Evolutionary conservation across 108 stramenopile genomes (phyloP), one percentile per base, ranked within the genome.

Genomic region (Seminavis robusta): DNA sequence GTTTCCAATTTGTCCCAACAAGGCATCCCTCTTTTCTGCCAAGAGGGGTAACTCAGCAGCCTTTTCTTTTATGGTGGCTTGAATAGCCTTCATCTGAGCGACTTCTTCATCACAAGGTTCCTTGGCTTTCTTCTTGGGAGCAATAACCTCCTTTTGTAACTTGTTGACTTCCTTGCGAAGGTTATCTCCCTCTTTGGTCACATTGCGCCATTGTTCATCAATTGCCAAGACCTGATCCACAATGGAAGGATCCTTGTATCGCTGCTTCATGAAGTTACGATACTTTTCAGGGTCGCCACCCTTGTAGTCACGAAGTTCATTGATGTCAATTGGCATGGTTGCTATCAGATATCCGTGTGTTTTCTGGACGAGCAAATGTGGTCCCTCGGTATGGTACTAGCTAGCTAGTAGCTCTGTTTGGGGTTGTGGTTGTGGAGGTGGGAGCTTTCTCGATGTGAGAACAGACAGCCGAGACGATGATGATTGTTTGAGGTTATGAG

Each of bases 1-100:
- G 83, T 99, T 99, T 4, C 97, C 99, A 63, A 99, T 92, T 23
- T 69, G 63, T 40, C 75, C 79, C 39, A 99, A 59, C 15, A 98
- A 76, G 25, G 57, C 54, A 43, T 93, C 91, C 33, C 85, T 51
- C 61, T 76, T 59, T 6, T 48, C 76, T 30, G 67, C 90, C 32
- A 84, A 41, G 0, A 58, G 53, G 29, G 88, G 90, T 44, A 90
- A 44, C 43, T 59, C 28, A 20, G 52, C 69, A 59, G 97, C 90
- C 61, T 66, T 71, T 38, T 78, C 79, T 65, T 75, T 74, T 56
- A 97, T 92, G 16, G 73, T 23, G 11, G 51, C 68, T 54, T 85
- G 78, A n/a, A 92, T 78, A 7, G 69, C 88, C 67, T 94, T 89
- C 73, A 95, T 88, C 61, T 92, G 61, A 2, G 81, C 79, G 36